These are phyloP conservation scores for Stylosanthes scabra DNA, from an alignment of 331 rosid genomes.

Conservation along the genomic window DNA sequence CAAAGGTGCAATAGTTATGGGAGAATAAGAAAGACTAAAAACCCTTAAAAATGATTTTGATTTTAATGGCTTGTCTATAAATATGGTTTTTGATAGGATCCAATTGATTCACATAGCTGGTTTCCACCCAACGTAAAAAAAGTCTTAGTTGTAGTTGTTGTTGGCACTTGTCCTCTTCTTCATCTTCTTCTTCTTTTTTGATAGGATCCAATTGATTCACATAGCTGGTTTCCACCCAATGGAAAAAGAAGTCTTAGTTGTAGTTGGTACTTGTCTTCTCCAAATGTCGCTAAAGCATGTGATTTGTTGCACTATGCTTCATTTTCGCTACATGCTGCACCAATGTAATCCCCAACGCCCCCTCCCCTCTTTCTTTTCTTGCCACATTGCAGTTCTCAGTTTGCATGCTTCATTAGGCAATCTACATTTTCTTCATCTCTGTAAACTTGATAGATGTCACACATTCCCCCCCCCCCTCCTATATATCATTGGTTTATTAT, in stretches of 20 bases:
- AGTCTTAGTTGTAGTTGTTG: not conserved
- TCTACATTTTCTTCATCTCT: slow-evolving; percentile 12
- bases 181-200: not conserved
- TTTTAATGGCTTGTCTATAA: not conserved
- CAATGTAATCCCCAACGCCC: not conserved
- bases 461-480: not conserved
- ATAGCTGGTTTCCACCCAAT: too few species aligned
- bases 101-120: not conserved
- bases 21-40: not conserved
- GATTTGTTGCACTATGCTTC: slow-evolving; percentile 19
- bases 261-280: not conserved
- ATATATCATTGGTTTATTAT: slow-evolving; percentile 18
- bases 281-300: not conserved
- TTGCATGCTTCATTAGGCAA: not conserved
- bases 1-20: not conserved
- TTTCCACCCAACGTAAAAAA: too few species aligned
- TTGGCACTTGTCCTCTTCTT: not conserved
- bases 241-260: not conserved
- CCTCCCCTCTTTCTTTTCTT: not conserved
- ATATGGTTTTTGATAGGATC: not conserved
- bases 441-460: slow-evolving; percentile 7
- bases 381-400: slow-evolving; percentile 9
- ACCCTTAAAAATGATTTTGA: not conserved
- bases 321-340: slow-evolving; percentile 14
- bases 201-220: not conserved